Base-by-base conservation (phyloP, 2,329 filamentous ascomycete species). In the Amauroascus verrucosus region DNA sequence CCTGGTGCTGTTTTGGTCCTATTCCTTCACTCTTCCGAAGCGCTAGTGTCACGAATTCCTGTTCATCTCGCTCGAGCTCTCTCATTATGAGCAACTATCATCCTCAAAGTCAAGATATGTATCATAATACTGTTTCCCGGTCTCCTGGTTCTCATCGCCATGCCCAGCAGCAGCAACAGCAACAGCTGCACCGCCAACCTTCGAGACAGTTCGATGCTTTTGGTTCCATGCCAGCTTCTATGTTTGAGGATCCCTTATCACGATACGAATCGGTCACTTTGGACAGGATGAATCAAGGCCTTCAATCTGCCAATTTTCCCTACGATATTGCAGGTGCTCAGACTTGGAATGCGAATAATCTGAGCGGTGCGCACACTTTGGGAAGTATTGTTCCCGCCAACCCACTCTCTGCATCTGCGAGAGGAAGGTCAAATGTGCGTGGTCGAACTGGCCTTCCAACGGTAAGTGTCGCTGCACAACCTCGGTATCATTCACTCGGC, bases 151-250 rank as follows among this genome's bases (percentile, higher is more conserved):
- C 84, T 30, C 82, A 86, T 66, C 85, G 86, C 56, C 76, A 74
- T 54, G 79, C 78, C 58, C 49, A 68, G 53, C 80, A 79, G 61
- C 78, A 79, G 63, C 75, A 75, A 65, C 75, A 84, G 75, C 75
- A 77, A 55, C 75, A 77, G 55, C 73, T 86, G 54, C 81, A 85
- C 64, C 81, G 86, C 61, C 83, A 85, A 66, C 75, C 82, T 41
- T 90, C 88, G 61, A 81, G 88, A 62, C 85, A 86, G 61, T 87
- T 90, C 66, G 88, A 95, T 61, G 76, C 77, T 56, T 84, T 85
- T 65, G 80, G 78, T 56, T 81, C 82, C 54, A 78, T 88, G 65
- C 78, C 82, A 20, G 73, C 75, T 48, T 81, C 80, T 55, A 75
- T 90, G 50, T 95, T 91, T 69, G 87, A 93, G 51, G 81, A 85